phyloP scores from a whole-genome alignment of 768 basidiomycete genomes.

The Lactarius indigo region DNA sequence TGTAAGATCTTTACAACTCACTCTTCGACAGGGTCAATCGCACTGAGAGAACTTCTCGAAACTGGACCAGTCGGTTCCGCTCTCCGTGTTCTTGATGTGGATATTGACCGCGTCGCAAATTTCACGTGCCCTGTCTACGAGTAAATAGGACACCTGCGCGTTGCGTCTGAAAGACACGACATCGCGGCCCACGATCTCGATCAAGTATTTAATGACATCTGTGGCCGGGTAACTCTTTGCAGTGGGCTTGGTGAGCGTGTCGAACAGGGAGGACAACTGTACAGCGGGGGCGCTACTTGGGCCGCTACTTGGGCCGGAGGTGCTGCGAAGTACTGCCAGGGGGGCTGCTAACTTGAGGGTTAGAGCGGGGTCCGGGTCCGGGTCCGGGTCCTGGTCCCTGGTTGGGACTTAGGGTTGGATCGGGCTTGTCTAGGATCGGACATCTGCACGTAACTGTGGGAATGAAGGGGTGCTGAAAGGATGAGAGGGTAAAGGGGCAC shows the following conservation, averaged over 20 bases:
- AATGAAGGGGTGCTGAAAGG: neutral
- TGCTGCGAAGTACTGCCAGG: neutral
- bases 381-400: neutral
- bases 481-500: neutral
- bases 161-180: conserved; percentile 24
- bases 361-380: neutral
- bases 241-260: neutral
- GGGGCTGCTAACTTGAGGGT: neutral
- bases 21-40: conserved; percentile 28
- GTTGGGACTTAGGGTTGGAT: neutral
- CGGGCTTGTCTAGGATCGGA: neutral
- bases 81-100: conserved; percentile 19
- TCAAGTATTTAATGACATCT: conserved; percentile 24
- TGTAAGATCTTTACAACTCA: neutral
- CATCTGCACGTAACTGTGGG: neutral
- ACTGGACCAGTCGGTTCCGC: conserved; percentile 19
- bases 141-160: conserved; percentile 24
- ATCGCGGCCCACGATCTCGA: conserved; percentile 21
- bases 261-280: neutral
- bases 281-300: neutral
- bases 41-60: conserved; percentile 23
- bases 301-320: neutral
- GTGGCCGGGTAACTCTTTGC: conserved; percentile 20
- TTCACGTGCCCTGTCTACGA: conserved; percentile 25
- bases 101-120: conserved; percentile 24